phyloP scores from a whole-genome alignment of 164 flowering plant species.

The Macadamia tetraphylla region DNA sequence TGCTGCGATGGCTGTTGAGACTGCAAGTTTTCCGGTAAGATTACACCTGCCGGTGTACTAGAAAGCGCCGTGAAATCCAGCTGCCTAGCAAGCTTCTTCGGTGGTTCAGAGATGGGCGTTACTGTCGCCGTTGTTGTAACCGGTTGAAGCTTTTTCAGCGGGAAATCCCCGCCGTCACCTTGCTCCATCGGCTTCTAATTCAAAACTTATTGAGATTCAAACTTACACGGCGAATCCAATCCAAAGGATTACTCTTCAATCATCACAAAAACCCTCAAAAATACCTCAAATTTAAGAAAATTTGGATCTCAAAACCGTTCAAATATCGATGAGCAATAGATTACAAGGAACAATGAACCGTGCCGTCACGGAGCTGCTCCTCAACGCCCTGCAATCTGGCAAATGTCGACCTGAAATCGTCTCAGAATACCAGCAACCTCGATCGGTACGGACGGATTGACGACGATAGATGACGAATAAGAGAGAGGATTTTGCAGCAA shows the following conservation, averaged over 20 bases:
- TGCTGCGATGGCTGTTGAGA: constrained; percentile 18
- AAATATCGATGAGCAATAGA: background rate
- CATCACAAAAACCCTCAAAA: constrained; percentile 16
- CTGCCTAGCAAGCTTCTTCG: constrained; percentile 64
- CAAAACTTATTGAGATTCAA: constrained; percentile 1
- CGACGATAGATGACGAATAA: background rate
- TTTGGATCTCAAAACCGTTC: constrained; percentile 22
- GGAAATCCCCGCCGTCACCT: constrained; percentile 47
- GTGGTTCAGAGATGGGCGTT: constrained; percentile 21
- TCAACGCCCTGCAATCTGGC: constrained; percentile 10
- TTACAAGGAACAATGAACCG: background rate
- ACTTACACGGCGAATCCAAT: constrained; percentile 10
- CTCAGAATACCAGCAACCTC: background rate
- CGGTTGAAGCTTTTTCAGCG: constrained; percentile 42
- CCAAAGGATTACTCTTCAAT: constrained; percentile 12
- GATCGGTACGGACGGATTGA: background rate
- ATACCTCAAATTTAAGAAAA: constrained; percentile 17
- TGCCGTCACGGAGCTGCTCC: background rate
- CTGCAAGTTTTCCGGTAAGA: constrained; percentile 27
- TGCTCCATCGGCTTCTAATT: constrained; percentile 45
- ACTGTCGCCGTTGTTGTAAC: constrained; percentile 14
- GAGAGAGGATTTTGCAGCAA: constrained; percentile 2
- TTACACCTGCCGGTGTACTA: constrained; percentile 15
- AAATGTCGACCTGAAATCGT: constrained; percentile 14
- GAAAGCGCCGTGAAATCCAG: constrained; percentile 52